Evolutionary conservation across 176 grass and related monocot genomes (phyloP), one percentile per base, ranked within the genome.

Genomic region (Triticum dicoccoides): DNA sequence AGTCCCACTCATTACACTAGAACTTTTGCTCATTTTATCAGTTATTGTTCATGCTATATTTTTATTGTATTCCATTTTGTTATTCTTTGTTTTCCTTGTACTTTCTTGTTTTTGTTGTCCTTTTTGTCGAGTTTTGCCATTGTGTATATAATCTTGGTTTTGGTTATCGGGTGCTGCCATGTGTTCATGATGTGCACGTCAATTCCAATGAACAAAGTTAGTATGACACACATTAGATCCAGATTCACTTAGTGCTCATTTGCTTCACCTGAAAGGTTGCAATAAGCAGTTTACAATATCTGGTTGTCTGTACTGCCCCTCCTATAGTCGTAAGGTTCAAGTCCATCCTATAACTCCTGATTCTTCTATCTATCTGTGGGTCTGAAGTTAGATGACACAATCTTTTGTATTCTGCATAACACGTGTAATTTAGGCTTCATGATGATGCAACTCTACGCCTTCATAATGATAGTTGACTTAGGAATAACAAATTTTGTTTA

Each of bases 201-300:
- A 33, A 73, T 9, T 86, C n/a, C 5, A 23, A 24, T 13, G n/a
- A 78, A 58, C 21, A 27, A 84, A 84, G 49, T 63, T 54, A 84
- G 33, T 32, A 20, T 45, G 24, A 21, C 62, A 45, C 35, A 62
- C 44, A 58, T 59, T 41, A 74, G 15, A 83, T 74, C 32, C 61
- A 65, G 59, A 45, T 86, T 79, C 30, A 25, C 6, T 14, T 54
- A 85, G 21, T 54, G 63, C 29, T 79, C 78, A 38, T 5, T 72
- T 64, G 17, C 70, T 63, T 73, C 45, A 20, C 17, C 68, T 89
- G 15, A 21, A 72, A 89, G 65, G 66, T 80, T 84, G 39, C 56
- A 73, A 51, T 84, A n/a, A 79, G 67, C 58, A 84, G 58, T 66
- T 81, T 54, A 81, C 3, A n/a, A 61, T 61, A 47, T 89, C 32